A percentile compares a stretch with the other conserved stretches of the same genome.
phyloP scores from a whole-genome alignment of 768 basidiomycete genomes.

The Termitomyces sp. region DNA sequence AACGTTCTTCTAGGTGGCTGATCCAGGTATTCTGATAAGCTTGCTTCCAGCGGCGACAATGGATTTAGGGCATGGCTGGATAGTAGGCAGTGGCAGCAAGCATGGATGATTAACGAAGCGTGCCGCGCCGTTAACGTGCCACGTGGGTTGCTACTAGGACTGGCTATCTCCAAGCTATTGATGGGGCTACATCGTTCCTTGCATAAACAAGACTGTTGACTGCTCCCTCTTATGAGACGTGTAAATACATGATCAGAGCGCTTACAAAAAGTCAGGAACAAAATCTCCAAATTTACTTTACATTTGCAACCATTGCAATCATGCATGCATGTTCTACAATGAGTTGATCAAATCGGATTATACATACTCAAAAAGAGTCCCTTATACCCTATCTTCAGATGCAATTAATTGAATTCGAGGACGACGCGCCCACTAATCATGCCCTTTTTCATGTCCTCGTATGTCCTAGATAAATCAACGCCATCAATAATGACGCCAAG shows the following conservation, averaged over 20 bases:
- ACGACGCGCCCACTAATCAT: constrained; percentile 52
- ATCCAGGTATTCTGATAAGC: neutral
- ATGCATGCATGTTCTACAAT: neutral
- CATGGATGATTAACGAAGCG: neutral
- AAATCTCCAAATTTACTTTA: too few species aligned
- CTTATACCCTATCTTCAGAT: neutral
- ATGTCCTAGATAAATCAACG: constrained; percentile 25
- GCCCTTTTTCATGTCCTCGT: constrained; percentile 36
- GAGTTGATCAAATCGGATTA: neutral
- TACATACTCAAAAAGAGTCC: neutral
- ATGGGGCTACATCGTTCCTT: too few species aligned
- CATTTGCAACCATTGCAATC: neutral
- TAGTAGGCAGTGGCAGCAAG: neutral
- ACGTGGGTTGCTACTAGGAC: neutral
- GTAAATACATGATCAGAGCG: neutral
- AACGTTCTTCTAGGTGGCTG: neutral
- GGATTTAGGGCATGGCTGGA: neutral
- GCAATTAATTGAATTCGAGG: constrained; percentile 24
- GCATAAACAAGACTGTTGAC: too few species aligned
- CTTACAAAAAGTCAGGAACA: neutral
- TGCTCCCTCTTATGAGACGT: too few species aligned
- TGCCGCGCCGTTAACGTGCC: neutral
- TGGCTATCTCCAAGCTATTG: too few species aligned
- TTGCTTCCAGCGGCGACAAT: neutral
- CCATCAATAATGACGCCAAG: neutral